Conservation (phyloP, 305 asterid genomes). For the Solanum hybrid region DNA sequence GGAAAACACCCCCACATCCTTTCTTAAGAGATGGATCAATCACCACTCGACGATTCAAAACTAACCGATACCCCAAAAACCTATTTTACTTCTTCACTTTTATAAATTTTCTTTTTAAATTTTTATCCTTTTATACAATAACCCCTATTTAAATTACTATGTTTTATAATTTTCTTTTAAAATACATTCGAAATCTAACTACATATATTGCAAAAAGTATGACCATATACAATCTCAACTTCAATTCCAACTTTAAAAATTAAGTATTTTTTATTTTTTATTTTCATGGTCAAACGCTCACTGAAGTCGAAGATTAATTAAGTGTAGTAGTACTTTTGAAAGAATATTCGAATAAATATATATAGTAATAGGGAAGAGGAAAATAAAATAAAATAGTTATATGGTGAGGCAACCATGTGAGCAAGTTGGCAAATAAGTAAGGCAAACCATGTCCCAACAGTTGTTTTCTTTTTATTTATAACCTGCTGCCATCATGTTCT, state of each 20-base stretch:
- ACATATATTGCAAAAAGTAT: no score
- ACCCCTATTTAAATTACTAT: neutral
- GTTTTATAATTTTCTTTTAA: no score
- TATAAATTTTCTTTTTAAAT: no score
- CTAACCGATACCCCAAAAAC: neutral
- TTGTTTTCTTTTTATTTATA: neutral
- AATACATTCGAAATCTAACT: no score
- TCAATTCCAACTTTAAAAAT: neutral
- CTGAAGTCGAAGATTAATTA: neutral
- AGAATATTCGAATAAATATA: neutral
- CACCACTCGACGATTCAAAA: neutral
- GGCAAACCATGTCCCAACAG: conserved; percentile 6
- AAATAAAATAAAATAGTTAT: neutral
- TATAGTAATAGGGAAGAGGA: neutral
- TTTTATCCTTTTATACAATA: neutral
- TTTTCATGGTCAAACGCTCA: neutral
- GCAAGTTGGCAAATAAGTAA: conserved; percentile 4
- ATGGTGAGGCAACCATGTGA: neutral
- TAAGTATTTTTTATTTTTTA: no score
- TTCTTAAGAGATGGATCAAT: neutral
- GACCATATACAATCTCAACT: neutral
- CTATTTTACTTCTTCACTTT: neutral
- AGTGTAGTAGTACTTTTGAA: neutral
- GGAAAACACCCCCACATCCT: neutral
- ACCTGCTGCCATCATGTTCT: neutral